Evolutionary conservation across 768 basidiomycete species (phyloP), one percentile per base, ranked within the genome.

Genomic region (Psilocybe cyanescens): DNA sequence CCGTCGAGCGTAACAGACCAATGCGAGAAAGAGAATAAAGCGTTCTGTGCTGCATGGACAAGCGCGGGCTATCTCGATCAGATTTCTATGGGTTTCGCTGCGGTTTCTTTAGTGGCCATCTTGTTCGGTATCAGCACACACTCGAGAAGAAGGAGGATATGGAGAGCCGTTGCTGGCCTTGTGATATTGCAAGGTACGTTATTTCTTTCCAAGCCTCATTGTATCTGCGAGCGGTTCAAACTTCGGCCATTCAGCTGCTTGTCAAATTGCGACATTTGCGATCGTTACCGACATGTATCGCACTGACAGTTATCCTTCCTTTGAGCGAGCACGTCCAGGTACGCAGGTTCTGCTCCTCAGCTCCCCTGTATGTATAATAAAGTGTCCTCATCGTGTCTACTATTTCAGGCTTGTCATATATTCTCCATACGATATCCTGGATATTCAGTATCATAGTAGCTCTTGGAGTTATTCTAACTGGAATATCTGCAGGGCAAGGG

Each of bases 141-240:
- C 67, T 90, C 90, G 14, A 79, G 91, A 54, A 79, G 91, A 65
- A 79, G 90, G 60, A 83, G 91, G 64, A 87, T 92, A 33, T 93
- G 91, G 91, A 85, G 83, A 69, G 87, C 84, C 1, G 87, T 89
- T 1, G 89, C 89, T 7, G 85, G 83, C 14, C 72, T 93, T 8
- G 76, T 90, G 11, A 72, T 85, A 14, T 67, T 91, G 17, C 86
- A 90, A 68, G 83, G 90, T 88, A 65, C 47, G 75, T 12, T 12
- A 68, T 58, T 6, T 4, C 16, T 47, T 47, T 17, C 47, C 14
- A 44, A 24, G 24, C 24, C 24, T 24, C 24, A 24, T 24, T 6
- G 62, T 57, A 30, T 17, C 41, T 37, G 28, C 45, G 48, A 11
- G 9, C 46, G n/a, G 5, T 48, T n/a, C 19, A 50, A 47, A 44